Evolutionary conservation across 2,329 filamentous ascomycete species (phyloP).

Genomic region (Exophiala lecanii-corni): DNA sequence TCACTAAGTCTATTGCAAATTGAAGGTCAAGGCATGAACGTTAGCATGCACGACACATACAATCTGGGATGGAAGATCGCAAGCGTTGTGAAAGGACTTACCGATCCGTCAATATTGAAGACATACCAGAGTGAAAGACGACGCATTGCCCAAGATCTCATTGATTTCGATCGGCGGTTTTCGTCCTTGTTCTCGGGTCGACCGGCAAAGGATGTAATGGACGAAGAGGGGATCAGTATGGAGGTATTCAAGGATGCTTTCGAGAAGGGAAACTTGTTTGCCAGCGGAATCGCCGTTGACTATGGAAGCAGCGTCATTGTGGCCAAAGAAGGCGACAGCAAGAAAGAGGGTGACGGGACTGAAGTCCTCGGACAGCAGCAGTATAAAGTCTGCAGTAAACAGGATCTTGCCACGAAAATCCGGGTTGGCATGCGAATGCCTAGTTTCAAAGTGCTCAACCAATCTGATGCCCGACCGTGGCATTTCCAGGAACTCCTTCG

Average conservation of each 20-base stretch:
- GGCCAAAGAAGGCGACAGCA: conserved; percentile 46
- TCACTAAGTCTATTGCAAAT: neutral
- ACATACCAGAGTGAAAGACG: conserved; percentile 54
- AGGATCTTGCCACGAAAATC: conserved; percentile 26
- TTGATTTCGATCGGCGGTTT: conserved; percentile 57
- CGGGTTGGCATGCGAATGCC: conserved; percentile 34
- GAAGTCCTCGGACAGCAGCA: conserved; percentile 33
- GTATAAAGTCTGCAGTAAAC: conserved; percentile 16
- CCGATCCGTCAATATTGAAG: conserved; percentile 40
- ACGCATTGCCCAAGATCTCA: conserved; percentile 60
- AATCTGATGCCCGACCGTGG: conserved; percentile 36
- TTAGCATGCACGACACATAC: conserved; percentile 63
- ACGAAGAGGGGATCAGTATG: conserved; percentile 59
- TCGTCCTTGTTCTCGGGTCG: conserved; percentile 53
- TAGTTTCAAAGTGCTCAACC: conserved; percentile 34
- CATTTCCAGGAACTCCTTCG: conserved; percentile 35
- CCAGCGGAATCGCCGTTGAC: conserved; percentile 54
- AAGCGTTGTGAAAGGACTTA: conserved; percentile 43
- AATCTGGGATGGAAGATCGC: conserved; percentile 57
- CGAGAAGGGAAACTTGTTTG: conserved; percentile 56
- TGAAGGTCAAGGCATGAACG: conserved; percentile 65
- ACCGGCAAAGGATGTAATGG: conserved; percentile 57
- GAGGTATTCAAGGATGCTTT: conserved; percentile 60
- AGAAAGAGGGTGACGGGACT: conserved; percentile 46
- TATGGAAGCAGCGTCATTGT: conserved; percentile 56